Percentiles rank a stretch among this genome's conserved stretches.
phyloP scores from a whole-genome alignment of 1,139 yeast genomes.

The Yamadazyma spencermartinsiae region DNA sequence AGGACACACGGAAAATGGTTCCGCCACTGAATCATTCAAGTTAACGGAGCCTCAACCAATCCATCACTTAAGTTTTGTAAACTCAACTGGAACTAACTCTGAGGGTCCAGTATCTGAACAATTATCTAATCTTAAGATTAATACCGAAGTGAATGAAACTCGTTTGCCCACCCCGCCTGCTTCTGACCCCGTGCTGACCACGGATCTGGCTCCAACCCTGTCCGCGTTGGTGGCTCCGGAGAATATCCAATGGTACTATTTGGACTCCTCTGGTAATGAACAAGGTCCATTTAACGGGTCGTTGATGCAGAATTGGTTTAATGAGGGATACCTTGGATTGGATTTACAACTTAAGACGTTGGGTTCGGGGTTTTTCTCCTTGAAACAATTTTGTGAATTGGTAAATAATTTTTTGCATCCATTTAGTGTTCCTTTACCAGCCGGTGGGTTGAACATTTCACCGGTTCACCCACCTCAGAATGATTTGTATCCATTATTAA shows the following conservation, averaged over 20 bases:
- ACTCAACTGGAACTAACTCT: neutral
- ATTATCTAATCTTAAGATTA: constrained; percentile 1
- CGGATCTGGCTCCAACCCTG: neutral
- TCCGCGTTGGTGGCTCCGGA: constrained; percentile 24
- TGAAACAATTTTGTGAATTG: constrained; percentile 45
- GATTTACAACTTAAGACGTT: constrained; percentile 59
- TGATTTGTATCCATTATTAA: constrained; percentile 5
- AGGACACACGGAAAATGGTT: constrained; percentile 19
- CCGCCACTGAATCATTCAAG: constrained; percentile 24
- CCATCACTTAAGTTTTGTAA: constrained; percentile 33
- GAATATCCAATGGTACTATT: constrained; percentile 65
- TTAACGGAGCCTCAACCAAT: constrained; percentile 32
- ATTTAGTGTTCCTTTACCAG: constrained; percentile 55
- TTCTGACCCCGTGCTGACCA: neutral
- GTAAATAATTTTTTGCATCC: constrained; percentile 59
- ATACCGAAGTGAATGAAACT: neutral
- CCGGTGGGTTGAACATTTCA: constrained; percentile 21
- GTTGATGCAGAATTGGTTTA: constrained; percentile 79
- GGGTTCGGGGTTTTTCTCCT: constrained; percentile 42
- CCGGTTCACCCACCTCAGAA: neutral
- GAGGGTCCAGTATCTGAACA: neutral
- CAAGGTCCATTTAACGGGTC: constrained; percentile 82
- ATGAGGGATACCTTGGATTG: constrained; percentile 58
- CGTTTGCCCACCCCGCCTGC: neutral
- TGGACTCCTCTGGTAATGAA: constrained; percentile 67